Base-by-base conservation (phyloP, 768 basidiomycete genomes). In the Pleurotus salmoneostramineus region DNA sequence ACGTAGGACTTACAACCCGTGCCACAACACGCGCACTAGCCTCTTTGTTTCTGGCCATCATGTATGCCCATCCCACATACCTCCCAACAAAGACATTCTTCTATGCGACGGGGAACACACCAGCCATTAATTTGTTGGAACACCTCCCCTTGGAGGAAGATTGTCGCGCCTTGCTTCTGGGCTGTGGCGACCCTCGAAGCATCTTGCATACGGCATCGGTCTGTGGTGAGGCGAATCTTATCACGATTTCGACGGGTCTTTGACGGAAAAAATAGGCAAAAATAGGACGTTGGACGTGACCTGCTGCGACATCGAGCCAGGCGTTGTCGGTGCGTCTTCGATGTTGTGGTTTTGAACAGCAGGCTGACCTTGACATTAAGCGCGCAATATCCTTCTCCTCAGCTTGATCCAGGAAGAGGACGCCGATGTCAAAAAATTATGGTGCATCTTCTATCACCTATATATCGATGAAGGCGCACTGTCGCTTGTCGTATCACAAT, bases 31-130 rank as follows among this genome's bases (percentile, higher is more conserved):
- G 21, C 21, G 21, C 2, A 27, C 2, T 27, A 27, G 21, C 21
- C 21, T 27, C 21, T 8, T 42, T 42, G 40, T 10, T n/a, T 42
- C 40, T 27, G 37, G n/a, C 44, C 44, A 45, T 51, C 58, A 80
- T 84, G 81, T 55, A 35, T 27, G 68, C 78, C 3, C 75, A 78
- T 50, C 72, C 77, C 3, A 58, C 80, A 3, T 60, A 69, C n/a
- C 80, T 75, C 74, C 77, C 74, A 2, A 73, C 68, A 8, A 75
- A 72, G 60, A 66, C 66, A 2, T 81, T 75, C 58, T 86, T 83
- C 69, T 85, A 85, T 65, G 78, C 83, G 2, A 69, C 83, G 11
- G 84, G 85, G 35, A 85, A 85, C 63, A 85, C 84, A 0, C 73
- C 82, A 3, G 77, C 85, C 4, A 68, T 79, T 3, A 78, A 71